phyloP scores from a whole-genome alignment of 164 flowering plant genomes.

The Aristolochia fimbriata region DNA sequence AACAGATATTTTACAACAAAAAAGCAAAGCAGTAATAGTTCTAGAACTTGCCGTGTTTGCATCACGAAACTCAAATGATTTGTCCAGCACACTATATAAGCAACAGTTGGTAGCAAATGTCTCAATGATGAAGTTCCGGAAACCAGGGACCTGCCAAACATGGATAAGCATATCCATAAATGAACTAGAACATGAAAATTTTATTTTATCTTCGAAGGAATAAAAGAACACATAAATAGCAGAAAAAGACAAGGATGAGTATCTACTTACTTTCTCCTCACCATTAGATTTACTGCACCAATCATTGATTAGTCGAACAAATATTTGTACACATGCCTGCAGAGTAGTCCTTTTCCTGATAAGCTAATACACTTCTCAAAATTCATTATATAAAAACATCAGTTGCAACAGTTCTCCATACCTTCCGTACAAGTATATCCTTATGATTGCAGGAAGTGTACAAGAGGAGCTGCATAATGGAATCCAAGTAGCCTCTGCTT shows the following conservation, averaged over 20 bases:
- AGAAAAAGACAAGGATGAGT: neutral
- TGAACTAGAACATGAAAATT: too few relatives aligned
- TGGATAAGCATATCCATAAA: neutral
- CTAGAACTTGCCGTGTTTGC: constrained; percentile 70
- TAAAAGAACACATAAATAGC: neutral
- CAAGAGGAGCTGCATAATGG: constrained; percentile 71
- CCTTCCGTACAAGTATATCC: constrained; percentile 80
- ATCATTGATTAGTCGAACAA: constrained; percentile 77
- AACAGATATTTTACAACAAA: too few relatives aligned
- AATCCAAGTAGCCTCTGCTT: constrained; percentile 55
- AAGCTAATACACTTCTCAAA: neutral
- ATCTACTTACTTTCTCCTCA: constrained; percentile 66
- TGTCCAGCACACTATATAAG: constrained; percentile 91
- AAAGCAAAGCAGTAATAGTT: neutral
- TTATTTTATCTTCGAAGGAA: too few relatives aligned
- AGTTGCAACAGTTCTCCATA: constrained; percentile 6
- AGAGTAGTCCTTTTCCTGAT: constrained; percentile 5
- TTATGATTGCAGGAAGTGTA: constrained; percentile 66
- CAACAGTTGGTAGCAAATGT: constrained; percentile 81
- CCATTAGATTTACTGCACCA: constrained; percentile 59
- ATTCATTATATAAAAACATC: constrained; percentile 4
- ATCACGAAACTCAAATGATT: constrained; percentile 83
- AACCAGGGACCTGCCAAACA: constrained; percentile 75
- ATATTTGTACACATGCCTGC: constrained; percentile 92
- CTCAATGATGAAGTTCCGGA: constrained; percentile 64